Base-by-base conservation (phyloP, 441 rosid species). In the Pelargonium myrrhifolium region DNA sequence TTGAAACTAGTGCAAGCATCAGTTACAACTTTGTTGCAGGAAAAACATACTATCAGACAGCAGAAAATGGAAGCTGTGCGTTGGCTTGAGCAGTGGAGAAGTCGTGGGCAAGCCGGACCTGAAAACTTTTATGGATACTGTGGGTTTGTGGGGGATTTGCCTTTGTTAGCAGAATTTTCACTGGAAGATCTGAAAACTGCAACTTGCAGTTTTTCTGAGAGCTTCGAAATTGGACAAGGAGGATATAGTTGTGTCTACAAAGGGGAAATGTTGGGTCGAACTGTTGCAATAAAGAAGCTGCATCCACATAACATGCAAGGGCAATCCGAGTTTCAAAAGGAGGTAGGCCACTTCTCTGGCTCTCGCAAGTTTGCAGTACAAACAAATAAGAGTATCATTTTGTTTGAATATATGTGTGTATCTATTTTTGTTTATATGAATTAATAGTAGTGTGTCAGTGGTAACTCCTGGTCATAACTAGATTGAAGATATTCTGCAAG, bases 241-340 rank as follows among this genome's bases (percentile, higher is more conserved):
- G 88, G 91, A 75, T 77, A 71, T 68, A 86, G 87, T 62, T 72
- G 83, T 80, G 87, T 89, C 67, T 87, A 81, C 80, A 87, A 86
- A 76, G 94, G 91, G 65, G 94, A 88, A 82, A 82, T 86, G 91
- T 68, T 86, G 75, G 94, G 94, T 60, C 81, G 89, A 81, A 89
- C 90, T 55, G 91, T 89, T 35, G 89, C 89, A 15, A 81, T 86
- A 73, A 89, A 86, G 76, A 81, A 72, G 78, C 77, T 87, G 60
- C 76, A 85, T 78, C 80, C 86, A 11, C 79, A 84, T 65, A 83
- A 83, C 77, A 74, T 78, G 86, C 90, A 85, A 79, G 82, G 89
- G 69, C 88, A 82, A 64, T 77, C 78, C 21, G 87, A 83, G 77
- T 89, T 88, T 74, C 88, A 85, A 66, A 80, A 82, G 63, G 94